Percentiles rank a stretch among this genome's conserved stretches.
These are phyloP conservation scores for Linnemannia elongata DNA, from an alignment of 192 early-diverging fungal species.

Conservation along the genomic window DNA sequence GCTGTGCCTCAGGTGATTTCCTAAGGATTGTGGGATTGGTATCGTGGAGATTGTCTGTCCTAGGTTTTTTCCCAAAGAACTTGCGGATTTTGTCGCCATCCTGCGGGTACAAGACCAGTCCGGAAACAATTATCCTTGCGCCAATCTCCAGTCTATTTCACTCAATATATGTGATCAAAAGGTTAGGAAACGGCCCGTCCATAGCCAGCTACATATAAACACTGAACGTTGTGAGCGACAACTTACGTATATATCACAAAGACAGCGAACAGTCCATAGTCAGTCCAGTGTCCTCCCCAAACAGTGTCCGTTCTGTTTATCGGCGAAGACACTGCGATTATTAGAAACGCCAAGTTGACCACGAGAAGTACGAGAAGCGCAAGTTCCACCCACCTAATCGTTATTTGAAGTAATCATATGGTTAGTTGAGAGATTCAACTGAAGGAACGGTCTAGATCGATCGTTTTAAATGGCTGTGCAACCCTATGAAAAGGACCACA, in stretches of 20 bases:
- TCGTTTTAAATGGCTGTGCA: not conserved
- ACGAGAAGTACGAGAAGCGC: conserved; percentile 61
- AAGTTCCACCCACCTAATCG: conserved; percentile 63
- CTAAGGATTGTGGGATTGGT: conserved; percentile 55
- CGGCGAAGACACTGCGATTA: conserved; percentile 56
- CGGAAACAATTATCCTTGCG: conserved; percentile 55
- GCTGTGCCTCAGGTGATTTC: conserved; percentile 22
- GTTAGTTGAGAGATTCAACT: not conserved
- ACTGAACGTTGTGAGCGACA: not conserved
- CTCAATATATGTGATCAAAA: not conserved
- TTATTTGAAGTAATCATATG: not conserved
- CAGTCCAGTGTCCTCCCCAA: conserved; percentile 64
- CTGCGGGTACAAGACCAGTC: conserved; percentile 52
- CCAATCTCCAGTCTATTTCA: conserved; percentile 50
- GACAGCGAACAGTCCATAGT: conserved; percentile 62
- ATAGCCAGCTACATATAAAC: not conserved
- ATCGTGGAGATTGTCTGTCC: conserved; percentile 49
- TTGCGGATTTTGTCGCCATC: conserved; percentile 50
- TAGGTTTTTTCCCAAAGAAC: conserved; percentile 37
- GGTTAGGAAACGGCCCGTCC: not conserved
- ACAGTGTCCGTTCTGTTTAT: conserved; percentile 17
- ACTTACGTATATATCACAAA: conserved; percentile 69
- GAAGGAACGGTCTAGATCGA: not conserved
- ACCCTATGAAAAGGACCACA: not conserved
- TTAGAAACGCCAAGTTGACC: conserved; percentile 57